phyloP scores from a whole-genome alignment of 495 filamentous ascomycete species.

The Niebla homalea region DNA sequence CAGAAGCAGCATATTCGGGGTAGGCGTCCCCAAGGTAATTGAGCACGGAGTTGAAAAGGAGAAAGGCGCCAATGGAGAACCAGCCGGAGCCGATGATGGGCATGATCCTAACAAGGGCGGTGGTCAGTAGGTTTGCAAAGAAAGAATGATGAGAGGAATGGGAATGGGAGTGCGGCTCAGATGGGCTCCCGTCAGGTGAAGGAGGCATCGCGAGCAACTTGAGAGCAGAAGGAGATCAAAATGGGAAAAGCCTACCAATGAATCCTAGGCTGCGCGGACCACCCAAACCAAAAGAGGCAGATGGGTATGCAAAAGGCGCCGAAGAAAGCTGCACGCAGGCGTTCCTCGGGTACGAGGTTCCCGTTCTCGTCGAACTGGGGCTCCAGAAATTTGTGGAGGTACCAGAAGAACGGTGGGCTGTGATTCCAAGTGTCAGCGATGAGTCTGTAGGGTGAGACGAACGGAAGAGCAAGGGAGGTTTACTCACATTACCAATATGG shows the following conservation, averaged over 20 bases:
- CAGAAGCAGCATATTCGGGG: slow-evolving; percentile 32
- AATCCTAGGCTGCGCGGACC: slow-evolving; percentile 29
- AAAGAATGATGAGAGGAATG: neutral
- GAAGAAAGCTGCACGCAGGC: slow-evolving; percentile 29
- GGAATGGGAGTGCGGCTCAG: neutral
- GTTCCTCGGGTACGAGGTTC: slow-evolving; percentile 29
- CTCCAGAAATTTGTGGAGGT: slow-evolving; percentile 27
- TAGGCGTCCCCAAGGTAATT: slow-evolving; percentile 28
- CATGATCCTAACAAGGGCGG: slow-evolving; percentile 22
- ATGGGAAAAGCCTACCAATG: slow-evolving; percentile 25
- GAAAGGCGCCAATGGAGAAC: slow-evolving; percentile 39
- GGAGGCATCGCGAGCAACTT: neutral
- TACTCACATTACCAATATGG: slow-evolving; percentile 22
- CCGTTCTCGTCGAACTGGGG: slow-evolving; percentile 27
- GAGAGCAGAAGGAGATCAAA: neutral
- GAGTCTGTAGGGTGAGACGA: too few species aligned
- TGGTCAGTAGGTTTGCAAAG: too few species aligned
- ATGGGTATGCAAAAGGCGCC: slow-evolving; percentile 32
- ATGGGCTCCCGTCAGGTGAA: neutral
- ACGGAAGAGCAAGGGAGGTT: neutral
- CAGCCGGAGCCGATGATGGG: slow-evolving; percentile 38
- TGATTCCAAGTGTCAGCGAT: neutral
- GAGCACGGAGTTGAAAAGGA: slow-evolving; percentile 42
- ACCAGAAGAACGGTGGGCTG: slow-evolving; percentile 31
- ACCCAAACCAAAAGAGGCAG: slow-evolving; percentile 47